phyloP scores from a whole-genome alignment of 257 asterid species.

The Capsicum chinense region DNA sequence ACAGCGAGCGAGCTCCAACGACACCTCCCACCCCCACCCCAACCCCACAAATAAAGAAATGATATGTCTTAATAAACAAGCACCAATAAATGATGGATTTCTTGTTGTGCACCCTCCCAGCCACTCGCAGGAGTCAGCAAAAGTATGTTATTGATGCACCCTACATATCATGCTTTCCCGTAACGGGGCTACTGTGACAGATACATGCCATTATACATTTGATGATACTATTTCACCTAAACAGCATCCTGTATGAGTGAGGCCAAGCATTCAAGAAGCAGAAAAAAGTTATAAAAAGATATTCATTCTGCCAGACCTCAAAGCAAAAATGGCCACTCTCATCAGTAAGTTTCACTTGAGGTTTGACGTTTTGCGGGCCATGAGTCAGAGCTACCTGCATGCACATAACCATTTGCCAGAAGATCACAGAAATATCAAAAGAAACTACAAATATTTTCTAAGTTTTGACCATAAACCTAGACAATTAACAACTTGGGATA shows the following conservation, averaged over 20 bases:
- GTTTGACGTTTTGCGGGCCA: slow-evolving; percentile 91
- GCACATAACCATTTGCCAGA: slow-evolving; percentile 22
- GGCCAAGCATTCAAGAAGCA: slow-evolving; percentile 17
- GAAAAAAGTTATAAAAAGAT: slow-evolving; percentile 26
- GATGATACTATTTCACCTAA: slow-evolving; percentile 6
- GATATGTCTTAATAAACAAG: not conserved
- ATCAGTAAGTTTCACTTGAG: slow-evolving; percentile 80
- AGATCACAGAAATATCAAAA: not conserved
- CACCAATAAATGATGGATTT: slow-evolving; percentile 1
- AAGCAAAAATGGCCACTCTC: slow-evolving; percentile 82
- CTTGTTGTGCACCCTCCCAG: not conserved
- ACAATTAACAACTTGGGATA: not conserved
- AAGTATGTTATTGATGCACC: not conserved
- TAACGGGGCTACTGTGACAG: not conserved
- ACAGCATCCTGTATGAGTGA: not conserved
- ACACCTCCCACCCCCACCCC: not conserved
- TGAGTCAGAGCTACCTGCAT: slow-evolving; percentile 93
- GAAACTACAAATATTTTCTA: not conserved
- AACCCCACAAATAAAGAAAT: not conserved
- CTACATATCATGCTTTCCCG: not conserved
- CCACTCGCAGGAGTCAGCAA: not conserved
- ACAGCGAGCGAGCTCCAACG: not conserved
- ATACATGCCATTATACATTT: not conserved
- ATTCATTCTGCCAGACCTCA: slow-evolving; percentile 56
- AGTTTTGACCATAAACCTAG: not conserved